These are phyloP conservation scores for Clonostachys sp. DNA, from an alignment of 2,329 filamentous ascomycete species.

Conservation along the genomic window DNA sequence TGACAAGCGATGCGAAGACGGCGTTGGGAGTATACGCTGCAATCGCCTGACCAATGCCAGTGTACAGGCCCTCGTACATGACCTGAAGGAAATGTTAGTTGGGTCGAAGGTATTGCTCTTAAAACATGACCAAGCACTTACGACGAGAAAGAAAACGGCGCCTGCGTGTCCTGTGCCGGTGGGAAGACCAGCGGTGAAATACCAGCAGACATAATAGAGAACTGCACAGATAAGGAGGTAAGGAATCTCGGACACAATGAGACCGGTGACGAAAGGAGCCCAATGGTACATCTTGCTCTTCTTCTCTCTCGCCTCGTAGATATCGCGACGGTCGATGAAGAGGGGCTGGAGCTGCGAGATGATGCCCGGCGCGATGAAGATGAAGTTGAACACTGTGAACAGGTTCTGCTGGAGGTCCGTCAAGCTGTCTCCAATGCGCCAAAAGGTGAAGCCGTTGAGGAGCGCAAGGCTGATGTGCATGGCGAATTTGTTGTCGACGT, in stretches of 20 bases:
- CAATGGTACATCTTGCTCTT: conserved; percentile 59
- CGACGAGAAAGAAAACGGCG: conserved; percentile 44
- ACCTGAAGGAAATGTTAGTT: background rate
- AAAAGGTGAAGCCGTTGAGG: conserved; percentile 60
- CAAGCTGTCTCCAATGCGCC: conserved; percentile 48
- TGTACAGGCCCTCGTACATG: conserved; percentile 53
- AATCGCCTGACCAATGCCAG: conserved; percentile 58
- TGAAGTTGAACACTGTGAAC: conserved; percentile 60
- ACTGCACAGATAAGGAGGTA: conserved; percentile 37
- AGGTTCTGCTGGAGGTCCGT: conserved; percentile 49
- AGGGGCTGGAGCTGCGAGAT: conserved; percentile 55
- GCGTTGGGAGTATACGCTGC: conserved; percentile 58
- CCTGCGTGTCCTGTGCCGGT: conserved; percentile 37
- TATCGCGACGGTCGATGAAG: conserved; percentile 50
- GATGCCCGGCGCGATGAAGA: conserved; percentile 55
- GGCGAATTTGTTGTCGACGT: conserved; percentile 59
- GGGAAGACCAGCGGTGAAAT: conserved; percentile 51
- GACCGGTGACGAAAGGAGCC: conserved; percentile 51
- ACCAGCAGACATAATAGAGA: conserved; percentile 51
- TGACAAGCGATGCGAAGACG: conserved; percentile 53
- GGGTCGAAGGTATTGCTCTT: too few species aligned
- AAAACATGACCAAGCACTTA: background rate
- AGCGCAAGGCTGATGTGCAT: conserved; percentile 50
- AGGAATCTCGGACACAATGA: conserved; percentile 42
- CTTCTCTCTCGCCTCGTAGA: conserved; percentile 55